Conservation (phyloP, 768 basidiomycete genomes). For the Mycena venus region DNA sequence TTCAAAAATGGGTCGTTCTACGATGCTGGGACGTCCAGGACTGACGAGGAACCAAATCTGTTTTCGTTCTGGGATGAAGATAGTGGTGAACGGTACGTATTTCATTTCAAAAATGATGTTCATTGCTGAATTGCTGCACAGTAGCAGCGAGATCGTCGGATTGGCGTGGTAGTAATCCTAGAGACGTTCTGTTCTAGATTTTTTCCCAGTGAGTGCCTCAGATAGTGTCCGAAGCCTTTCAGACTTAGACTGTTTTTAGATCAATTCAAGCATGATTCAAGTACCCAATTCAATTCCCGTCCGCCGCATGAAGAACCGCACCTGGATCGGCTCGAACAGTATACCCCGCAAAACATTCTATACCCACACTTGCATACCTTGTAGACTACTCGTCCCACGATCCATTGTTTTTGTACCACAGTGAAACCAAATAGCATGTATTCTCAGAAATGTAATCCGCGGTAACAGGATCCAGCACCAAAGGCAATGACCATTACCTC, state of each 20-base stretch:
- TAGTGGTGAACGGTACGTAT: slow-evolving; percentile 21
- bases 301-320: not conserved
- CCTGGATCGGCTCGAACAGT: slow-evolving; percentile 6
- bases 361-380: slow-evolving; percentile 14
- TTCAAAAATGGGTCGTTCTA: slow-evolving; percentile 28
- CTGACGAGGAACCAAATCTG: slow-evolving; percentile 11
- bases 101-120: not conserved
- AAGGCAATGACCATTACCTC: no score
- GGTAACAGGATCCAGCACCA: no score
- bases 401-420: slow-evolving; percentile 1
- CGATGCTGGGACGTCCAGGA: not conserved
- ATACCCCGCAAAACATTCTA: slow-evolving; percentile 27
- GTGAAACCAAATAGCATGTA: not conserved
- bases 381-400: slow-evolving; percentile 3
- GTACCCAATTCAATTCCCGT: not conserved
- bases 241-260: not conserved
- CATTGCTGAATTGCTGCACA: not conserved
- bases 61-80: slow-evolving; percentile 39
- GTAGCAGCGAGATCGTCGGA: slow-evolving; percentile 14
- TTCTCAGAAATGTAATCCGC: no score
- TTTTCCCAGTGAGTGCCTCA: not conserved
- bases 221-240: not conserved
- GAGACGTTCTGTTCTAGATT: not conserved
- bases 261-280: not conserved
- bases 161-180: slow-evolving; percentile 19